Evolutionary conservation across 352 stramenopile genomes (phyloP), one percentile per base, ranked within the genome.

Genomic region (Thalassiosira ordinaria): DNA sequence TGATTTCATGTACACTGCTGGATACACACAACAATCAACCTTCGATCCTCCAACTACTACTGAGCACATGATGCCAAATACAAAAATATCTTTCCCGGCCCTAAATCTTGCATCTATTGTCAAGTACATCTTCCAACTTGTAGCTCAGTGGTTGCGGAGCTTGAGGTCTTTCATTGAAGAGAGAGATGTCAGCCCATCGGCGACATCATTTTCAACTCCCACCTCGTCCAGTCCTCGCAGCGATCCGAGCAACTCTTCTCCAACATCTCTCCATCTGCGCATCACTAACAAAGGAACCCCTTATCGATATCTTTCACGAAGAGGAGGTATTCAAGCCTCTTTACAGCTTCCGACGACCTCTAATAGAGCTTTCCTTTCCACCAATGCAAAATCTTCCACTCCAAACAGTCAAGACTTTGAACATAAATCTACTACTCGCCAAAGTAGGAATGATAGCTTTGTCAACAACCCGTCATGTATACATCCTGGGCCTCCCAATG

Each of bases 391-490:
- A 9, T 11, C 14, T 26, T 29, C 16, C 46, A 29, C 33, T 2
- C 49, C n/a, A 33, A 29, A 57, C 18, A 55, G 6, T 26, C 4
- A 26, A n/a, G 6, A 55, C 8, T n/a, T n/a, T n/a, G n/a, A n/a
- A n/a, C n/a, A n/a, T n/a, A n/a, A n/a, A n/a, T n/a, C n/a, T n/a
- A n/a, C n/a, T n/a, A n/a, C n/a, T 44, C 35, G 13, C n/a, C 46
- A 53, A 27, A 18, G 46, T 18, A 18, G 9, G 27, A 27, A 2
- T 53, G 46, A 53, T 27, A 27, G 16, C 16, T 41, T 27, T 49
- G 62, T 72, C 2, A 72, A 61, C 18, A 72, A 72, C 7, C 13
- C 56, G 35, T 66, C 53, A 66, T 8, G 16, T 44, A 51, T 76
- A 64, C 9, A 72, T 0, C 61, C 70, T 1, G 7, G 14, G 2